These are phyloP conservation scores for Brassica hybrid DNA, from an alignment of 441 rosid genomes.

Conservation along the genomic window DNA sequence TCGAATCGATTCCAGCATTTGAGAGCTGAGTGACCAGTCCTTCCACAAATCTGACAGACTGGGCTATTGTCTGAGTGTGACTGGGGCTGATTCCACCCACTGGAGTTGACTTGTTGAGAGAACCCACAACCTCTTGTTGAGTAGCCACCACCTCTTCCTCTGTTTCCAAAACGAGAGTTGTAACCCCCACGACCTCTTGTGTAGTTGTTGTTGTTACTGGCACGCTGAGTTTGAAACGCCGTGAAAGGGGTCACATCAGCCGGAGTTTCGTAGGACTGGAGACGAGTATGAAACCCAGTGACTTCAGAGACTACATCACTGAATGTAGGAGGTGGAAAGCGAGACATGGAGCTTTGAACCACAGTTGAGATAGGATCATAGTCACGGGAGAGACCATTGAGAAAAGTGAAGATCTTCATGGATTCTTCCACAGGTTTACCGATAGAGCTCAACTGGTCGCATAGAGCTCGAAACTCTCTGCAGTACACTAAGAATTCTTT, in stretches of 20 bases:
- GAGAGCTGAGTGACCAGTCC: no score
- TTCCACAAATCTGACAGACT: no score
- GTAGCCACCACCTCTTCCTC: no score
- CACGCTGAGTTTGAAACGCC: background rate
- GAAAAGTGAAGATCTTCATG: background rate
- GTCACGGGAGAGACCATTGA: background rate
- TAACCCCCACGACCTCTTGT: no score
- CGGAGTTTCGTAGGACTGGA: background rate
- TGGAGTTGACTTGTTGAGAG: no score
- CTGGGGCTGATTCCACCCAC: no score
- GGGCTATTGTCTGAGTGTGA: no score
- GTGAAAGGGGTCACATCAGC: background rate
- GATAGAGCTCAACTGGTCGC: background rate
- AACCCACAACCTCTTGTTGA: no score
- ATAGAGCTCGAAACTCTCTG: background rate
- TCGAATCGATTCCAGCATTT: no score
- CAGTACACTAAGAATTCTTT: background rate
- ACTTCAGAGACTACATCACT: background rate
- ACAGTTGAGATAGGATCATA: background rate
- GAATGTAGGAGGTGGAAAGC: background rate
- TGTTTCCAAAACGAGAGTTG: no score
- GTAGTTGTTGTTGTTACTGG: background rate
- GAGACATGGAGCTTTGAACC: background rate
- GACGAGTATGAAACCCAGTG: background rate
- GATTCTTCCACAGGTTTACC: background rate